These are phyloP conservation scores for Umbelopsis vinacea DNA, from an alignment of 192 early-diverging fungal species.

Conservation along the genomic window DNA sequence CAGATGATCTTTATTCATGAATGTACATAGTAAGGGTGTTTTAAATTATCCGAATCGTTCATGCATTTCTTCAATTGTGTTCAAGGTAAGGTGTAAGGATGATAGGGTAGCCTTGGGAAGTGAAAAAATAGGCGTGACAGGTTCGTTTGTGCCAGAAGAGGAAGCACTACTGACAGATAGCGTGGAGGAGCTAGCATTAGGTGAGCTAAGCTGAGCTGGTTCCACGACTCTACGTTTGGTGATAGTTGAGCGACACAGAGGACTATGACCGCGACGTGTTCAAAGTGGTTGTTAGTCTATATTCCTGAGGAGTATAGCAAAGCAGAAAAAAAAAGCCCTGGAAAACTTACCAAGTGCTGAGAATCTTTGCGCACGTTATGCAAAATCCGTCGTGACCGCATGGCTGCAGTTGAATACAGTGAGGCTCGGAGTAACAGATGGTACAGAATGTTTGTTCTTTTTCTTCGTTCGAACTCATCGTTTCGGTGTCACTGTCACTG, in stretches of 20 bases:
- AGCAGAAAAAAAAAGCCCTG: neutral
- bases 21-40: neutral
- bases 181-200: neutral
- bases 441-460: slow-evolving; percentile 28
- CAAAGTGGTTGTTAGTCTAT: too few relatives aligned
- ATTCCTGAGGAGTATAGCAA: too few relatives aligned
- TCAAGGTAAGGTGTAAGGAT: neutral
- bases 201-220: too few relatives aligned
- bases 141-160: neutral
- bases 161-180: neutral
- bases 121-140: neutral
- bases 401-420: slow-evolving; percentile 31
- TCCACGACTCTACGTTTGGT: neutral
- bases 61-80: slow-evolving; percentile 16
- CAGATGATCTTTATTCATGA: neutral
- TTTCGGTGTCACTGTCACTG: slow-evolving; percentile 5
- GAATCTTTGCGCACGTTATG: slow-evolving; percentile 27
- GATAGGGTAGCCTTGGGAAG: slow-evolving; percentile 1
- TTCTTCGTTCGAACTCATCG: neutral
- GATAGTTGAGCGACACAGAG: neutral
- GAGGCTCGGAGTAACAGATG: slow-evolving; percentile 40
- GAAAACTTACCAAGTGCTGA: slow-evolving; percentile 33
- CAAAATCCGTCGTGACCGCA: slow-evolving; percentile 38
- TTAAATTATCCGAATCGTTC: neutral
- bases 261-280: neutral